Base-by-base conservation (phyloP, 495 filamentous ascomycete genomes). In the Glutinoglossum americanum region DNA sequence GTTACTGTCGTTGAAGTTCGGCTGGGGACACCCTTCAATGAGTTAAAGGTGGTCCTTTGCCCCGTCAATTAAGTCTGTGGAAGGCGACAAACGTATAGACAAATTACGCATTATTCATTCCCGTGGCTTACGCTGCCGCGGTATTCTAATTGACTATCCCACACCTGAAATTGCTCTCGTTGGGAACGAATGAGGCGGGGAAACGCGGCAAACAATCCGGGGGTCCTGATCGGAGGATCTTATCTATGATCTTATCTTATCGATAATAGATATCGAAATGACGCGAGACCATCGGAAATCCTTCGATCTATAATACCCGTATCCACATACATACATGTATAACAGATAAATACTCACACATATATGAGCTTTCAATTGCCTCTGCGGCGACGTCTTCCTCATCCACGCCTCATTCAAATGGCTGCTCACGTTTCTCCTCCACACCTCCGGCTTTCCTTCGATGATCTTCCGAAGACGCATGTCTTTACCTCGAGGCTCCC, bases 401-500 rank as follows among this genome's bases (percentile, higher is more conserved):
- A 39, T 45, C 1, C 11, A 56, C 70, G 72, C 51, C 64, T 77
- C 25, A 59, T 64, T 49, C 68, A 72, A 67, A 81, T 80, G 75
- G 74, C 76, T 35, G 70, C 74, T 25, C 78, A 41, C 15, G 80
- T 62, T 49, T 80, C 23, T 74, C 72, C 5, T 72, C 60, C 57
- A 59, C 30, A 68, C 57, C 28, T 15, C 51, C 32, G 56, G 69
- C 28, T 65, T 3, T 68, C 85, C 27, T 71, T 94, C 35, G 66
- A 72, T 54, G 81, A 87, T 11, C 73, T 98, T 39, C 86, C 85
- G 26, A 96, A 94, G 68, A 85, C 87, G 45, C 87, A 84, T 73
- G 74, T 72, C 57, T 95, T 95, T 70, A 95, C 85, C 4, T 79
- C 77, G 6, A 82, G 77, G 28, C 76, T 94, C 13, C 84, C 87